phyloP scores from a whole-genome alignment of 345 rosid genomes.

The Sonneratia caseolaris region DNA sequence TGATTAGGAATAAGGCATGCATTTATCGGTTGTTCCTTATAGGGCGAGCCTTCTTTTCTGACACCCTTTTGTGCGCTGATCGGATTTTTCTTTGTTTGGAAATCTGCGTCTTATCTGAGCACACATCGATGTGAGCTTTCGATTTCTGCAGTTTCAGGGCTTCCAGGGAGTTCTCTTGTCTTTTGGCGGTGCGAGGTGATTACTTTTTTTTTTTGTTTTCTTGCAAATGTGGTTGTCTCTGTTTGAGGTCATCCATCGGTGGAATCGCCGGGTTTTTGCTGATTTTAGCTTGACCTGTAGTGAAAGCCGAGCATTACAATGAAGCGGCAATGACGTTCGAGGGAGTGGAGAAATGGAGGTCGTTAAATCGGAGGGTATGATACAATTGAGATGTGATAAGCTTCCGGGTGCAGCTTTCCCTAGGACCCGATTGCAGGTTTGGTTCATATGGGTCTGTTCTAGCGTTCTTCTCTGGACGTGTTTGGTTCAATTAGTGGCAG shows the following conservation, averaged over 20 bases:
- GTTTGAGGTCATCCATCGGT: slow-evolving; percentile 1
- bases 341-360: slow-evolving; percentile 55
- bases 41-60: not conserved
- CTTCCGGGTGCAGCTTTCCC: slow-evolving; percentile 41
- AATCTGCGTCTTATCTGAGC: not conserved
- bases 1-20: not conserved
- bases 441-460: slow-evolving; percentile 82
- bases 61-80: not conserved
- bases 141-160: not conserved
- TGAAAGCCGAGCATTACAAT: slow-evolving; percentile 13
- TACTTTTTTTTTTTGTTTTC: not conserved
- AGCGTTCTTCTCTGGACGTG: slow-evolving; percentile 95
- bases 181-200: not conserved
- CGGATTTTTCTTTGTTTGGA: not conserved
- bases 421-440: slow-evolving; percentile 60
- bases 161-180: not conserved
- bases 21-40: slow-evolving; percentile 7
- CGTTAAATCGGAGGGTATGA: slow-evolving; percentile 40
- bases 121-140: not conserved
- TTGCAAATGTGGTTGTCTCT: slow-evolving; percentile 2
- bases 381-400: slow-evolving; percentile 55
- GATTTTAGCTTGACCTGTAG: not conserved
- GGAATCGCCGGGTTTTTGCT: slow-evolving; percentile 2
- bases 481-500: slow-evolving; percentile 81
- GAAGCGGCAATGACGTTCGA: slow-evolving; percentile 60